Conservation (phyloP, 2,329 filamentous ascomycete genomes). For the Pseudocercospora crystallina region DNA sequence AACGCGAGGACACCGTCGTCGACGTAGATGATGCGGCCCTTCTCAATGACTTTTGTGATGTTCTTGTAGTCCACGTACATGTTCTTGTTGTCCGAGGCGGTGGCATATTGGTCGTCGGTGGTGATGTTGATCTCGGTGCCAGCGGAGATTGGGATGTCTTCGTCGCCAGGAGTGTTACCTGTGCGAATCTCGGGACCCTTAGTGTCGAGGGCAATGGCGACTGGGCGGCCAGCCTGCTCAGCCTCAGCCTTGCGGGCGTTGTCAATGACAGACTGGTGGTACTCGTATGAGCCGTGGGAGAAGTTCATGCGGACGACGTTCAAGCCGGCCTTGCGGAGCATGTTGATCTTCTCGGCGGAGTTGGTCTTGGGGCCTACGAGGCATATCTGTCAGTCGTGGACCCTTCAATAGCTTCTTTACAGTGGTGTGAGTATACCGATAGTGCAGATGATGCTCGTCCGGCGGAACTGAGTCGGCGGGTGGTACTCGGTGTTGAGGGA, state of each 20-base stretch:
- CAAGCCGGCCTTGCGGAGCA: conserved; percentile 80
- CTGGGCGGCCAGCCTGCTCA: conserved; percentile 73
- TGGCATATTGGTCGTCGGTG: conserved; percentile 90
- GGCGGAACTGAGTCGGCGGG: conserved; percentile 85
- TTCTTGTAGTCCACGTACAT: conserved; percentile 99
- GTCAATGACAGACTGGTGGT: conserved; percentile 98
- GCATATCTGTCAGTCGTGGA: background rate
- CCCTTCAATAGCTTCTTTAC: background rate
- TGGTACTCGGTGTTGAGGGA: conserved; percentile 86
- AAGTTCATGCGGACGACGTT: conserved; percentile 99
- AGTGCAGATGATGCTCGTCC: conserved; percentile 97
- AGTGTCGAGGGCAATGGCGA: conserved; percentile 89
- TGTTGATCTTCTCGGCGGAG: conserved; percentile 94
- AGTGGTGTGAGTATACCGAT: conserved; percentile 61
- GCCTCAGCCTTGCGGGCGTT: conserved; percentile 85
- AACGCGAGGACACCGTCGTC: conserved; percentile 98
- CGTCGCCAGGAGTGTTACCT: conserved; percentile 69
- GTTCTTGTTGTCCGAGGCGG: conserved; percentile 81
- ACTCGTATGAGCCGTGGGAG: conserved; percentile 89
- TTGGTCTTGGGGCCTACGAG: conserved; percentile 85
- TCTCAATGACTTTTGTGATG: conserved; percentile 95
- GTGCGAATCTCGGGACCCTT: conserved; percentile 88
- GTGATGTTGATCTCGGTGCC: conserved; percentile 92
- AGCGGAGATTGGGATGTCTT: conserved; percentile 76
- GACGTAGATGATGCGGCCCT: conserved; percentile 93